A percentile compares a stretch with the other conserved stretches of the same genome.
These are phyloP conservation scores for Ogataea paraovalis DNA, from an alignment of 805 yeast genomes.

Conservation along the genomic window DNA sequence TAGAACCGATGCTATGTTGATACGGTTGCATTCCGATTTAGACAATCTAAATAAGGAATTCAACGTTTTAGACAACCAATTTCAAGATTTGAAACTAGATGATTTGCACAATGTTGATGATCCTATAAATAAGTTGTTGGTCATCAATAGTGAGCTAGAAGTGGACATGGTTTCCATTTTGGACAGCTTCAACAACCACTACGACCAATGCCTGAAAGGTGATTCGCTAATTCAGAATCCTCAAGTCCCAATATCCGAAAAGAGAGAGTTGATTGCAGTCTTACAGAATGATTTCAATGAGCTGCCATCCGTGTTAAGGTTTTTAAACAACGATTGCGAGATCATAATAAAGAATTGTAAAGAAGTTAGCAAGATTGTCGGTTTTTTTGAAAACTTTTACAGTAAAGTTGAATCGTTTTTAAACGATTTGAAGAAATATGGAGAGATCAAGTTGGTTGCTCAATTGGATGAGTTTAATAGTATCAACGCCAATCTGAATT, in stretches of 20 bases:
- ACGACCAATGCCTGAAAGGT: slow-evolving; percentile 68
- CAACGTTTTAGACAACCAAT: slow-evolving; percentile 23
- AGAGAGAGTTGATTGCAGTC: slow-evolving; percentile 40
- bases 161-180: slow-evolving; percentile 66
- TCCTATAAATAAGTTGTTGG: slow-evolving; percentile 24
- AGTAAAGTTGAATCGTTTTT: slow-evolving; percentile 17
- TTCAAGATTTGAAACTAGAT: slow-evolving; percentile 23
- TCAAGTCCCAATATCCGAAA: slow-evolving; percentile 25
- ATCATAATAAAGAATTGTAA: slow-evolving; percentile 27
- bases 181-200: slow-evolving; percentile 73
- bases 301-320: slow-evolving; percentile 50
- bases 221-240: slow-evolving; percentile 34
- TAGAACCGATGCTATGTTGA: slow-evolving; percentile 25
- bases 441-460: slow-evolving; percentile 23
- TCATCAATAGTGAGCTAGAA: slow-evolving; percentile 50
- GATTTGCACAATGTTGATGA: slow-evolving; percentile 14
- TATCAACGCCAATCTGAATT: slow-evolving; percentile 10
- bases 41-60: slow-evolving; percentile 23
- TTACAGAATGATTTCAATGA: slow-evolving; percentile 52
- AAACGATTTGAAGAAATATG: slow-evolving; percentile 26
- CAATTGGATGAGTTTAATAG: slow-evolving; percentile 17
- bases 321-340: slow-evolving; percentile 37
- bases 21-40: slow-evolving; percentile 24
- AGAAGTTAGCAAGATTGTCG: slow-evolving; percentile 22
- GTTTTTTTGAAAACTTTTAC: slow-evolving; percentile 18